phyloP scores from a whole-genome alignment of 176 grass and related monocot genomes.

The Triticum monococcum region DNA sequence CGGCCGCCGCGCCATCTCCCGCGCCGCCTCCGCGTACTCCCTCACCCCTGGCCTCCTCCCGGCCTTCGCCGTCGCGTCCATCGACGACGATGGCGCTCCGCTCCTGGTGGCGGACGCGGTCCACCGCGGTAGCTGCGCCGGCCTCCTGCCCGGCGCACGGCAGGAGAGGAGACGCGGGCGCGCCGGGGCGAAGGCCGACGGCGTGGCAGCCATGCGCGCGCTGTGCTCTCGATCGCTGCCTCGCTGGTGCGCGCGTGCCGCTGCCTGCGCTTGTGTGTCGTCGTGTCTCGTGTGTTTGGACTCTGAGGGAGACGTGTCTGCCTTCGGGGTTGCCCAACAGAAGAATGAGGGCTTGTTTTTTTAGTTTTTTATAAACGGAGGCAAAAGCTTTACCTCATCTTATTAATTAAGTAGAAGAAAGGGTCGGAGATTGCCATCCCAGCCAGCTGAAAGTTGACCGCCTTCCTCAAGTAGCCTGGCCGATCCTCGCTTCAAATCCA shows the following conservation, averaged over 20 bases:
- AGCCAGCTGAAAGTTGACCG: no score
- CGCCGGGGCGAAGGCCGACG: not conserved
- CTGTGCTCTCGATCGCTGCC: not conserved
- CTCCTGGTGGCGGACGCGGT: constrained; percentile 3
- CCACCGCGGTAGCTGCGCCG: not conserved
- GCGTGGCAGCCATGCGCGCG: constrained; percentile 1
- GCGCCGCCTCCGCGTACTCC: constrained; percentile 35
- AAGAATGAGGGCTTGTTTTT: not conserved
- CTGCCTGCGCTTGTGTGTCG: not conserved
- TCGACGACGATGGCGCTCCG: constrained; percentile 1
- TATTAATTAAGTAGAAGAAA: no score
- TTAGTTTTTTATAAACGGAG: no score
- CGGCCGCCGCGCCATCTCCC: constrained; percentile 33
- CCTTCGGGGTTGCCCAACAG: not conserved
- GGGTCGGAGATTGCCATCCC: no score
- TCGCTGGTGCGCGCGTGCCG: not conserved
- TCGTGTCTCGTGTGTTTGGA: not conserved
- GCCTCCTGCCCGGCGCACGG: not conserved
- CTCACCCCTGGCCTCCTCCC: constrained; percentile 6
- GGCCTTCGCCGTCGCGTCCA: not conserved
- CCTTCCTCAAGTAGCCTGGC: no score
- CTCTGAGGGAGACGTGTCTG: not conserved
- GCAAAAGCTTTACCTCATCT: no score
- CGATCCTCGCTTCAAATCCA: no score
- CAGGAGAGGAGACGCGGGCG: not conserved